Conservation (phyloP, 202 grass and related monocot species). For the Schoenoplectus triqueter region DNA sequence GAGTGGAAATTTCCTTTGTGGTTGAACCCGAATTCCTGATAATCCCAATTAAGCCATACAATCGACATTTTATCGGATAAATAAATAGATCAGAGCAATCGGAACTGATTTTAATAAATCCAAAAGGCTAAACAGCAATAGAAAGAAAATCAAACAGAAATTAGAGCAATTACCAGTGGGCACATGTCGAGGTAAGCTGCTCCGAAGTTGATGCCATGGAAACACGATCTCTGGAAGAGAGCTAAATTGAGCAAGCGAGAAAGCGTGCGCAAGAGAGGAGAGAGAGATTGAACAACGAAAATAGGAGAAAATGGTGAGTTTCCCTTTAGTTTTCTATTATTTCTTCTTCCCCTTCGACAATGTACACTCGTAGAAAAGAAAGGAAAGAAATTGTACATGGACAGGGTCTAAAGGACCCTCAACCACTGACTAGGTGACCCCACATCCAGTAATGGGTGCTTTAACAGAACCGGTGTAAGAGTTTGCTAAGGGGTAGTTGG, state of each 20-base stretch:
- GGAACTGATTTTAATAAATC: neutral
- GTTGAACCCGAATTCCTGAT: neutral
- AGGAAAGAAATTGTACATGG: too few species aligned
- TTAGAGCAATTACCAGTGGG: constrained; percentile 58
- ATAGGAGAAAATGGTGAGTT: neutral
- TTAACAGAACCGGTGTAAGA: too few species aligned
- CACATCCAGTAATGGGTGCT: too few species aligned
- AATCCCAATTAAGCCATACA: neutral
- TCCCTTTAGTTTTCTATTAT: neutral
- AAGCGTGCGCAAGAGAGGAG: neutral
- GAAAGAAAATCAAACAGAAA: neutral
- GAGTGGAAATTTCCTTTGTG: neutral
- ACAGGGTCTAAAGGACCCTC: too few species aligned
- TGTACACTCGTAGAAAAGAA: too few species aligned
- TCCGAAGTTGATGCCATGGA: constrained; percentile 20
- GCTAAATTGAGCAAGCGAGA: neutral
- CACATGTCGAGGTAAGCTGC: constrained; percentile 52
- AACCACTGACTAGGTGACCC: too few species aligned
- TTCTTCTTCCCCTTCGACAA: too few species aligned
- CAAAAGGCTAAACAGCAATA: neutral
- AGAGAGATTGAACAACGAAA: neutral
- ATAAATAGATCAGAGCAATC: constrained; percentile 17
- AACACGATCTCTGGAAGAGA: constrained; percentile 2
- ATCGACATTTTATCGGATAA: neutral
- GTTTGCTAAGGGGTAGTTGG: too few species aligned